A percentile compares a stretch with the other conserved stretches of the same genome.
These are phyloP conservation scores for Beauveria pseudobassiana DNA, from an alignment of 2,329 filamentous ascomycete genomes.

Conservation along the genomic window DNA sequence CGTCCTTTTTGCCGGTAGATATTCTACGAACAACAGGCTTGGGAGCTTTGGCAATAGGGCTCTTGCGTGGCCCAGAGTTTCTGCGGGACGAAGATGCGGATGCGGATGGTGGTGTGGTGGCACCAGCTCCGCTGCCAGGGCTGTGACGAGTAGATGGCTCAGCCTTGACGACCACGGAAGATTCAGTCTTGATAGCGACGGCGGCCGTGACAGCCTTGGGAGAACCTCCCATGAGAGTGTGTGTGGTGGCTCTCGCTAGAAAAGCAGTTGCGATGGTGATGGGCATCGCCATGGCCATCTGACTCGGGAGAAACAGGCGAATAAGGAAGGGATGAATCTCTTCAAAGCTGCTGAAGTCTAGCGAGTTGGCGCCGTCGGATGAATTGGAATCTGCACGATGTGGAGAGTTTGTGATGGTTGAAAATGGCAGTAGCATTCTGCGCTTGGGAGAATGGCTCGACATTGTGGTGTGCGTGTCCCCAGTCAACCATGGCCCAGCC, in stretches of 20 bases:
- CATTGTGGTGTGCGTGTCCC: conserved; percentile 60
- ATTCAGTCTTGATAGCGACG: conserved; percentile 57
- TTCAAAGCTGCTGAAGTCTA: conserved; percentile 73
- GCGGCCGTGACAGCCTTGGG: conserved; percentile 61
- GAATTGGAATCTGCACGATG: conserved; percentile 82
- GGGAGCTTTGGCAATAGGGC: conserved; percentile 68
- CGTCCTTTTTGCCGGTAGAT: conserved; percentile 71
- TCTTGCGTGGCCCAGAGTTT: conserved; percentile 66
- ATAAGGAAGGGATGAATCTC: conserved; percentile 63
- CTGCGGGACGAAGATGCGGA: conserved; percentile 43
- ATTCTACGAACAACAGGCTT: conserved; percentile 80
- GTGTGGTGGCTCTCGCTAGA: conserved; percentile 45
- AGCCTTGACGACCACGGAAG: conserved; percentile 23
- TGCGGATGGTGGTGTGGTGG: conserved; percentile 55
- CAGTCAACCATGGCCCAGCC: conserved; percentile 80
- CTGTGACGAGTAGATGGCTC: conserved; percentile 51
- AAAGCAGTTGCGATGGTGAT: conserved; percentile 54
- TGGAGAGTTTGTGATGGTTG: conserved; percentile 86
- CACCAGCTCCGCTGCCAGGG: conserved; percentile 53
- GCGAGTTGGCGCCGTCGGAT: conserved; percentile 60
- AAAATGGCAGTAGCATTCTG: conserved; percentile 59
- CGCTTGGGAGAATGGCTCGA: conserved; percentile 50
- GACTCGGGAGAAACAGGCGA: conserved; percentile 79
- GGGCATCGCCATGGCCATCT: conserved; percentile 60
- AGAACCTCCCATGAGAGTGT: conserved; percentile 49